Percentiles rank a stretch among this genome's conserved stretches.
Conservation (phyloP, 768 basidiomycete species). For the Leccinum subgranulosum region DNA sequence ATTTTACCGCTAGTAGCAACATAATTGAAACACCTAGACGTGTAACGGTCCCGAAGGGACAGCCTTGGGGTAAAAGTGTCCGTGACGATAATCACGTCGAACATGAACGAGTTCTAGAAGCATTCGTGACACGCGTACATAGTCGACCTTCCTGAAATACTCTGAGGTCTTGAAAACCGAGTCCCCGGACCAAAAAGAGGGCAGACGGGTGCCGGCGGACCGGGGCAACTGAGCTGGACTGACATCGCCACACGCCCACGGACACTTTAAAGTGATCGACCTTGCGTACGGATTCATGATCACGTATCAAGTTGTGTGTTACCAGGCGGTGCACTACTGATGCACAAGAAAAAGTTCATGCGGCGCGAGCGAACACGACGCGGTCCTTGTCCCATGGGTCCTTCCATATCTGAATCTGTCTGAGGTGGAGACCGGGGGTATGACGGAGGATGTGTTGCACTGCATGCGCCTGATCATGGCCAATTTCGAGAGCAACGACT, state of each 20-base stretch:
- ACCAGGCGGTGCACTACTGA: conserved; percentile 14
- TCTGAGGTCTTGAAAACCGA: conserved; percentile 2
- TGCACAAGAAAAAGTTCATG: conserved; percentile 24
- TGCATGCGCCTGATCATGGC: conserved; percentile 61
- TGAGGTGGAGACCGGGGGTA: conserved; percentile 40
- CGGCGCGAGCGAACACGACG: conserved; percentile 57
- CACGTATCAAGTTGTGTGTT: conserved; percentile 7
- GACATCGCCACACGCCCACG: conserved; percentile 1
- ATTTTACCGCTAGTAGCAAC: conserved; percentile 18
- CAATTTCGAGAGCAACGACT: conserved; percentile 76
- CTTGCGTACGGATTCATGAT: not conserved
- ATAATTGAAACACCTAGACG: conserved; percentile 15
- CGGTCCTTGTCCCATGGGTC: conserved; percentile 80
- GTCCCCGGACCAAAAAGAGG: conserved; percentile 3
- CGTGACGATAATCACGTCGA: conserved; percentile 11
- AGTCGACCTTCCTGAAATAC: conserved; percentile 2
- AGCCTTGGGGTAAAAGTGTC: not conserved
- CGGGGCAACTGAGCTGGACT: conserved; percentile 13
- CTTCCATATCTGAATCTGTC: conserved; percentile 60
- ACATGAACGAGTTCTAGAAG: conserved; percentile 1
- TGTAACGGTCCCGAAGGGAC: not conserved
- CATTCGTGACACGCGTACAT: not conserved
- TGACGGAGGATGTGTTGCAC: conserved; percentile 58
- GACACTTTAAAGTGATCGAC: conserved; percentile 7
- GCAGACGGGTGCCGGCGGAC: not conserved